A percentile compares a stretch with the other conserved stretches of the same genome.
Conservation (phyloP, 192 early-diverging fungal species). For the Polychytrium aggregatum region DNA sequence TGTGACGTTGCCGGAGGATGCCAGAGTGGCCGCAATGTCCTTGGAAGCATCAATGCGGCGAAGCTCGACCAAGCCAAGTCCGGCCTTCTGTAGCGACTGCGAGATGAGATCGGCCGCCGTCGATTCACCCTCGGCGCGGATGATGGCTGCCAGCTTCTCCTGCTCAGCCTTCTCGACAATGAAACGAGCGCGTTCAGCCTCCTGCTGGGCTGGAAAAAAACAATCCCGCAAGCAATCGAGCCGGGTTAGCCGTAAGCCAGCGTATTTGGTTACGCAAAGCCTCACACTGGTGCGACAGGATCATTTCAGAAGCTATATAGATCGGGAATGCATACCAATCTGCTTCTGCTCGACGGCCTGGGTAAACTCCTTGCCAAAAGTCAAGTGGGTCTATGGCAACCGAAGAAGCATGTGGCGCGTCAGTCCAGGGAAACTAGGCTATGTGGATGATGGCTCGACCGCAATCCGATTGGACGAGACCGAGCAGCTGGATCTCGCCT, state of each 20-base stretch:
- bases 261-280: no score
- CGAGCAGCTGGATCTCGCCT: no score
- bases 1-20: constrained; percentile 72
- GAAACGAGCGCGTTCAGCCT: constrained; percentile 97
- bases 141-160: constrained; percentile 93
- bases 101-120: constrained; percentile 87
- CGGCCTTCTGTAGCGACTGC: constrained; percentile 80
- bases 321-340: constrained; percentile 46
- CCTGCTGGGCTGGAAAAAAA: constrained; percentile 74
- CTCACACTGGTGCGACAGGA: no score
- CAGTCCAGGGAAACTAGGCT: neutral
- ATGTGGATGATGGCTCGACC: no score
- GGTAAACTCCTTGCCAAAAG: constrained; percentile 98
- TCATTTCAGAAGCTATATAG: constrained; percentile 1
- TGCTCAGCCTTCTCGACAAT: constrained; percentile 98
- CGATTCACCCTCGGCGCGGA: constrained; percentile 97
- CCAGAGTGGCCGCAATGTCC: constrained; percentile 86
- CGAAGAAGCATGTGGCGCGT: no score
- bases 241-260: no score
- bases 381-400: constrained; percentile 77
- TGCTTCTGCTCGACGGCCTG: constrained; percentile 97
- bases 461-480: no score
- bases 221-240: no score
- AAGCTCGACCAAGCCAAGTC: constrained; percentile 85
- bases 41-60: constrained; percentile 95